Percentiles rank a stretch among this genome's conserved stretches.
These are phyloP conservation scores for Didymella exigua DNA, from an alignment of 2,329 filamentous ascomycete genomes.

Conservation along the genomic window DNA sequence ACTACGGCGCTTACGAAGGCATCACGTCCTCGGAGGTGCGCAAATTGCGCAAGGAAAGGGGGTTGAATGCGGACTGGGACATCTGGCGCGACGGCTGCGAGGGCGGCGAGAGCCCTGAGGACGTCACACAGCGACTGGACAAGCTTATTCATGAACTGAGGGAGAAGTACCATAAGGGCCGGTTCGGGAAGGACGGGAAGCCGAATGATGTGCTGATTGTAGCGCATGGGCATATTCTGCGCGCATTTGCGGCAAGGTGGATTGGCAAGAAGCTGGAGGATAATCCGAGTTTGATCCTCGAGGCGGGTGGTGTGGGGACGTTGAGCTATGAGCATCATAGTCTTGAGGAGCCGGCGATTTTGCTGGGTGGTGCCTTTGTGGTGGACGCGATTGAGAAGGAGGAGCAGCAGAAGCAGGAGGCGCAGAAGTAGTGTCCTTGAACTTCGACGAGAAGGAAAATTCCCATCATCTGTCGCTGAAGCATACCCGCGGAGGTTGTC, in stretches of 20 bases:
- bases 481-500: neutral
- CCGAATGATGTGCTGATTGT: slow-evolving; percentile 76
- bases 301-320: slow-evolving; percentile 62
- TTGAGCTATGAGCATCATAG: slow-evolving; percentile 59
- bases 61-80: slow-evolving; percentile 70
- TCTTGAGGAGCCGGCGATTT: slow-evolving; percentile 57
- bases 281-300: slow-evolving; percentile 80
- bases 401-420: slow-evolving; percentile 27
- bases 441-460: neutral
- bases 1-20: slow-evolving; percentile 68
- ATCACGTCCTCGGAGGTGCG: slow-evolving; percentile 59
- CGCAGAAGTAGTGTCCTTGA: slow-evolving; percentile 1
- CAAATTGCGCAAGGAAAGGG: slow-evolving; percentile 52
- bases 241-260: slow-evolving; percentile 90
- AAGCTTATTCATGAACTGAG: slow-evolving; percentile 76
- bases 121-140: slow-evolving; percentile 76
- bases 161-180: slow-evolving; percentile 49
- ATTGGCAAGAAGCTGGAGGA: slow-evolving; percentile 73
- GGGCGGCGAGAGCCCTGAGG: slow-evolving; percentile 77
- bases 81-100: slow-evolving; percentile 87
- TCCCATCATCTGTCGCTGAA: neutral
- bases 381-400: slow-evolving; percentile 55
- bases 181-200: slow-evolving; percentile 55
- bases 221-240: slow-evolving; percentile 86
- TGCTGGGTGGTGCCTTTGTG: slow-evolving; percentile 59